A percentile compares a stretch with the other conserved stretches of the same genome.
Evolutionary conservation across 2,329 filamentous ascomycete genomes (phyloP).

Genomic region (Fusarium guadeloupense): DNA sequence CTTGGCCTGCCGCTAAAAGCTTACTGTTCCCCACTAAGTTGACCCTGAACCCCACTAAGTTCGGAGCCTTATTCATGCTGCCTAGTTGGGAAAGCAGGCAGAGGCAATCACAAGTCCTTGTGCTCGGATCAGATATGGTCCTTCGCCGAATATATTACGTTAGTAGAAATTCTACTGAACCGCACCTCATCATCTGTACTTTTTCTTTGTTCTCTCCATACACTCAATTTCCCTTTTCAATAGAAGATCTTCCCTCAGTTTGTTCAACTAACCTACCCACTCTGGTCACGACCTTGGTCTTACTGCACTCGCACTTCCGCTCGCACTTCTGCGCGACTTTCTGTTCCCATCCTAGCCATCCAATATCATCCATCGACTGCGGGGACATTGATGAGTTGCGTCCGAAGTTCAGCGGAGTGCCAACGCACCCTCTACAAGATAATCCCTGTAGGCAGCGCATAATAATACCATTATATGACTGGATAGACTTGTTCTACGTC

Average conservation of each 20-base stretch:
- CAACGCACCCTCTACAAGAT: slow-evolving; percentile 30
- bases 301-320: background rate
- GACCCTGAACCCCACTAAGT: slow-evolving; percentile 14
- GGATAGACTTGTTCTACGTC: slow-evolving; percentile 15
- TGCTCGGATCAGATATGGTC: slow-evolving; percentile 30
- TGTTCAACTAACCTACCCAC: background rate
- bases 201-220: slow-evolving; percentile 25
- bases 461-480: slow-evolving; percentile 1
- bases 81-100: background rate
- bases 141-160: slow-evolving; percentile 3
- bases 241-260: slow-evolving; percentile 16
- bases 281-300: slow-evolving; percentile 12
- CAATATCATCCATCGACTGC: slow-evolving; percentile 6
- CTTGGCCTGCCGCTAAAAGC: slow-evolving; percentile 15
- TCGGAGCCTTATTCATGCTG: slow-evolving; percentile 13
- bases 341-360: too few species aligned
- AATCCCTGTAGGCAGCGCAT: slow-evolving; percentile 31
- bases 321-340: slow-evolving; percentile 40
- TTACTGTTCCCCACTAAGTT: slow-evolving; percentile 20
- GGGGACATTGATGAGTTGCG: slow-evolving; percentile 26
- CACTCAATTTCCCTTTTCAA: slow-evolving; percentile 3
- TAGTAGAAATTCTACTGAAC: background rate
- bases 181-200: background rate
- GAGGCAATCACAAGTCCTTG: slow-evolving; percentile 1
- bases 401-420: slow-evolving; percentile 32